phyloP scores from a whole-genome alignment of 2,329 filamentous ascomycete genomes.

The Pseudogymnoascus sp. region DNA sequence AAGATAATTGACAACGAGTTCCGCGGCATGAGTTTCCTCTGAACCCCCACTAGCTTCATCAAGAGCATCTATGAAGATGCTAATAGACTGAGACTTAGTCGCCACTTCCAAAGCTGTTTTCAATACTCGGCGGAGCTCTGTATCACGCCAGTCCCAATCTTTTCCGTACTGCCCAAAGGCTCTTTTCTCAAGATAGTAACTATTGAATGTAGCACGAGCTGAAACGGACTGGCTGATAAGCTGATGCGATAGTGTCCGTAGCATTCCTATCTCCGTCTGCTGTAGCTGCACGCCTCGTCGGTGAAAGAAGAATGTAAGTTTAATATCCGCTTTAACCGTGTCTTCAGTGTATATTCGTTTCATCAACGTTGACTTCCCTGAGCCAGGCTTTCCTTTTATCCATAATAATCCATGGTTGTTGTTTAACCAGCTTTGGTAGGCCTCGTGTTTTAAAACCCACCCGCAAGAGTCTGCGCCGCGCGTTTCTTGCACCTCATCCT shows the following conservation, averaged over 20 bases:
- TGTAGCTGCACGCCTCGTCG: slow-evolving; percentile 29
- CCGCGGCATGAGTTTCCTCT: slow-evolving; percentile 6
- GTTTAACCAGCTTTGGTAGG: slow-evolving; percentile 22
- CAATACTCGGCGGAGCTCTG: slow-evolving; percentile 11
- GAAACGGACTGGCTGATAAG: slow-evolving; percentile 13
- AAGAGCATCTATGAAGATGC: slow-evolving; percentile 23
- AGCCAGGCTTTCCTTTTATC: slow-evolving; percentile 37
- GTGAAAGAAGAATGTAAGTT: slow-evolving; percentile 34
- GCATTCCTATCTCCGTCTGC: slow-evolving; percentile 29
- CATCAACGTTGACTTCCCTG: slow-evolving; percentile 27
- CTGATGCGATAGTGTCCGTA: slow-evolving; percentile 31
- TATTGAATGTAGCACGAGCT: slow-evolving; percentile 1
- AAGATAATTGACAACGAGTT: slow-evolving; percentile 13
- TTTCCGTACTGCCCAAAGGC: slow-evolving; percentile 7
- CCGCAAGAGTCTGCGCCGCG: slow-evolving; percentile 24
- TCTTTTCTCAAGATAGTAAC: slow-evolving; percentile 10
- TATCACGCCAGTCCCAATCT: slow-evolving; percentile 15
- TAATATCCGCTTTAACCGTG: slow-evolving; percentile 11
- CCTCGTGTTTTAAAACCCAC: slow-evolving; percentile 28
- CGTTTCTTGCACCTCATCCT: slow-evolving; percentile 20
- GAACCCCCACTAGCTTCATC: slow-evolving; percentile 18
- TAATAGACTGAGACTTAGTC: slow-evolving; percentile 1
- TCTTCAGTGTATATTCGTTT: slow-evolving; percentile 21
- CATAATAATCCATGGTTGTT: slow-evolving; percentile 27
- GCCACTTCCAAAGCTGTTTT: not conserved